Evolutionary conservation across 208 protist species (phyloP), one percentile per base, ranked within the genome.

Genomic region (Angomonas deanei): DNA sequence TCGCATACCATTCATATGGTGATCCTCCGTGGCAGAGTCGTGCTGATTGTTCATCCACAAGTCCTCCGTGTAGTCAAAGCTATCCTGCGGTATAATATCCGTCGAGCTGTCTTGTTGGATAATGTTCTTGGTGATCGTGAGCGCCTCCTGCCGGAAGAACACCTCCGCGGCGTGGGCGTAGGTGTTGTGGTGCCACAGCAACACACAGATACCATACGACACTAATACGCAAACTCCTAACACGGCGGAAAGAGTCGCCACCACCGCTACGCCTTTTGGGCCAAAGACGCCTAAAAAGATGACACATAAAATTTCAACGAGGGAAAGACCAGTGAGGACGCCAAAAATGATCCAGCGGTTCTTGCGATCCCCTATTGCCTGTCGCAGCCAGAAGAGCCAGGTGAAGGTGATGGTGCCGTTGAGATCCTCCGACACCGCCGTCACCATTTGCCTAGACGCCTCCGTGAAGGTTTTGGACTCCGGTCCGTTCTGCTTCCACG

Each of bases 151-250:
- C 5, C 69, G 70, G 56, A 86, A 80, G 61, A 86, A 84, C 3
- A 47, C 72, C 21, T 72, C 74, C 1, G 81, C 66, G 0, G 67
- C 49, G 32, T 77, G 66, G n/a, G 80, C 72, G 55, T 76, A 83
- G 15, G 74, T 65, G 63, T 89, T 93, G 75, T 91, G 79, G 48
- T 84, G 69, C 21, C 80, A 42, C 1, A 88, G 34, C n/a, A 90
- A 30, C 26, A 78, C 19, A 2, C 58, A 27, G 31, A 82, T 24
- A 10, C 62, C 39, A 50, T 61, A 63, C 17, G 61, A 61, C 3
- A 78, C 3, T 11, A 86, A 32, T 2, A 82, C 48, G 48, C 55
- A 32, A 5, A 85, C 61, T 36, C 68, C 64, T 4, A 81, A 27
- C 24, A 85, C 32, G 27, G 26, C 68, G 15, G 66, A 68, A 17